Percentiles rank a stretch among this genome's conserved stretches.
Evolutionary conservation across 371 early-diverging fungal species (phyloP).

Genomic region (Mucor indicus): DNA sequence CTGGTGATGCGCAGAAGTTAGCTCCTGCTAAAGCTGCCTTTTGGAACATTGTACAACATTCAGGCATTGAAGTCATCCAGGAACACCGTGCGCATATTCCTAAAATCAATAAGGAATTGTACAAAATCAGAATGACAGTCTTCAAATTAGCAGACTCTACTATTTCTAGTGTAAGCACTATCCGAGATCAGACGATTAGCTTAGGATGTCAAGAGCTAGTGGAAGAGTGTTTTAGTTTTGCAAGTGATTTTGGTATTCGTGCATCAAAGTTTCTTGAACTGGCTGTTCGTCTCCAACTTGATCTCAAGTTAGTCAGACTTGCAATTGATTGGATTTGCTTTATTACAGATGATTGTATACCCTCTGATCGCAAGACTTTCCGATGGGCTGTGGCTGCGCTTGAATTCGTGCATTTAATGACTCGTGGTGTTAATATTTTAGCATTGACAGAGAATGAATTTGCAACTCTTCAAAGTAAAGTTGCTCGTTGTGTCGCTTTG

Average conservation of each 20-base stretch:
- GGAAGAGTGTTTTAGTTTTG: constrained; percentile 85
- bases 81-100: constrained; percentile 63
- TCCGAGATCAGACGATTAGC: constrained; percentile 53
- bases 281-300: constrained; percentile 51
- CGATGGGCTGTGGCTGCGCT: constrained; percentile 87
- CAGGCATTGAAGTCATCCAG: constrained; percentile 49
- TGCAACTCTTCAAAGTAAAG: constrained; percentile 63
- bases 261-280: constrained; percentile 65
- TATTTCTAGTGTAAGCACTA: constrained; percentile 52
- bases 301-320: constrained; percentile 63
- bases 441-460: constrained; percentile 71
- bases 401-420: constrained; percentile 79
- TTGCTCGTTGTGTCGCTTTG: constrained; percentile 78
- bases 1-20: constrained; percentile 49
- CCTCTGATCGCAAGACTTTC: constrained; percentile 79
- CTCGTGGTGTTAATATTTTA: constrained; percentile 72
- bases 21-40: constrained; percentile 49
- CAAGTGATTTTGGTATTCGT: constrained; percentile 73
- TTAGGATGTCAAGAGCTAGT: constrained; percentile 70
- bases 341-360: constrained; percentile 73
- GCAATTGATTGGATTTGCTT: constrained; percentile 89
- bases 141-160: constrained; percentile 59
- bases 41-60: constrained; percentile 43
- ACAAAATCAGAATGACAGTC: constrained; percentile 61
- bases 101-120: constrained; percentile 54